Evolutionary conservation across 441 rosid species (phyloP).

Genomic region (Gossypium trilobum): DNA sequence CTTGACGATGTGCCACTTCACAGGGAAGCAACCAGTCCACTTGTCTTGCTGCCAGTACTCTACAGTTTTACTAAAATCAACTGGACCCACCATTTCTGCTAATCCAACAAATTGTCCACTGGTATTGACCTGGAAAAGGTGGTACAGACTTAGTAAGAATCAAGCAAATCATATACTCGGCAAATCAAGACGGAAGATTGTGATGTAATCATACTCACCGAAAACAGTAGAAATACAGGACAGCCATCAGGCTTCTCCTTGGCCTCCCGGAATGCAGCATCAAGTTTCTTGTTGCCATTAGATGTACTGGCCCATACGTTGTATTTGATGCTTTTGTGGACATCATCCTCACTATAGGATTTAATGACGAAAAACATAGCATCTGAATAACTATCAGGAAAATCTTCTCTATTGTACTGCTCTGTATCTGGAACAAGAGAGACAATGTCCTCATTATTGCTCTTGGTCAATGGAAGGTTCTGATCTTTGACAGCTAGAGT

Average conservation of each 20-base stretch:
- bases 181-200: not conserved
- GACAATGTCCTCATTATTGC: constrained; percentile 19
- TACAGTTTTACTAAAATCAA: constrained; percentile 53
- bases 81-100: constrained; percentile 64
- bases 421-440: constrained; percentile 27
- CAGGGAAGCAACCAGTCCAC: constrained; percentile 73
- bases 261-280: constrained; percentile 62
- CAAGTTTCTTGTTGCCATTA: constrained; percentile 74
- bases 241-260: constrained; percentile 45
- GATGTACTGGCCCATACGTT: constrained; percentile 66
- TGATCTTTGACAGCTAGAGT: constrained; percentile 31
- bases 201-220: constrained; percentile 42
- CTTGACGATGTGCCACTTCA: constrained; percentile 65
- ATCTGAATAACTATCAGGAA: constrained; percentile 40
- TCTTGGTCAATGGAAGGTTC: constrained; percentile 23
- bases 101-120: constrained; percentile 73
- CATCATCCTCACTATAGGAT: constrained; percentile 75
- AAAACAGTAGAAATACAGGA: constrained; percentile 77
- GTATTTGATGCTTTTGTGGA: constrained; percentile 65
- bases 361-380: constrained; percentile 59
- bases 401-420: constrained; percentile 36
- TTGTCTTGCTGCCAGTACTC: constrained; percentile 80
- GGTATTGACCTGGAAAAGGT: constrained; percentile 48
- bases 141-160: not conserved
- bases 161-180: not conserved